phyloP scores from a whole-genome alignment of 2,329 filamentous ascomycete species.

The Aspergillus ruber region DNA sequence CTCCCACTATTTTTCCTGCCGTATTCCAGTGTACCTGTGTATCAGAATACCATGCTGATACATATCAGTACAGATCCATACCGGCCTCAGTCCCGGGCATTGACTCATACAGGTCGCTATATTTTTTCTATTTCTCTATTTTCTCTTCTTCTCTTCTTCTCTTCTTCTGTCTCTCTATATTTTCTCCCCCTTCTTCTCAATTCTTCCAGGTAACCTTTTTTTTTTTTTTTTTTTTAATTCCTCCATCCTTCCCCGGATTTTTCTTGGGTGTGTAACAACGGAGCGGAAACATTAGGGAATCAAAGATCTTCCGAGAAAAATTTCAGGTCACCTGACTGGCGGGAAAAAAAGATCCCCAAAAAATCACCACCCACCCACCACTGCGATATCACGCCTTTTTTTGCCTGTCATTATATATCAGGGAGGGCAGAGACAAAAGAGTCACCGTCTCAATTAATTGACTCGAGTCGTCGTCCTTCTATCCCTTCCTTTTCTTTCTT shows the following conservation, averaged over 20 bases:
- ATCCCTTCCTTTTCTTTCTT: conserved; percentile 3
- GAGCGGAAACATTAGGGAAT: conserved; percentile 14
- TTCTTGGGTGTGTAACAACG: conserved; percentile 16
- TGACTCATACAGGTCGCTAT: conserved; percentile 22
- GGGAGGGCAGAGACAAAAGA: conserved; percentile 5
- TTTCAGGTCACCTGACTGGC: not conserved
- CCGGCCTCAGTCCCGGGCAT: conserved; percentile 7
- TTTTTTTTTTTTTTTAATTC: conserved; percentile 1
- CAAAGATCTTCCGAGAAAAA: not conserved
- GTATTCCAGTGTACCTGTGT: not conserved
- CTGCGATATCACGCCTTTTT: not conserved
- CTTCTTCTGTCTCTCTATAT: conserved; percentile 7
- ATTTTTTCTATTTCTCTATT: conserved; percentile 2
- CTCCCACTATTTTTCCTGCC: conserved; percentile 14
- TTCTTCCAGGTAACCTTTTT: not conserved
- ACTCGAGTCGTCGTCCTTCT: conserved; percentile 5
- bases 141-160: conserved; percentile 5
- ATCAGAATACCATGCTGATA: not conserved
- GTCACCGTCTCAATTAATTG: conserved; percentile 11
- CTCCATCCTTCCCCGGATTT: not conserved
- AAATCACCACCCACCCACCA: not conserved
- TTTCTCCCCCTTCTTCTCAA: conserved; percentile 2
- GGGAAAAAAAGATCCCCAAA: conserved; percentile 3
- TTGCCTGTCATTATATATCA: not conserved
- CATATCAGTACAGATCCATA: not conserved